Evolutionary conservation across 2,329 filamentous ascomycete genomes (phyloP).

Genomic region (Aspergillus thermomutatus): DNA sequence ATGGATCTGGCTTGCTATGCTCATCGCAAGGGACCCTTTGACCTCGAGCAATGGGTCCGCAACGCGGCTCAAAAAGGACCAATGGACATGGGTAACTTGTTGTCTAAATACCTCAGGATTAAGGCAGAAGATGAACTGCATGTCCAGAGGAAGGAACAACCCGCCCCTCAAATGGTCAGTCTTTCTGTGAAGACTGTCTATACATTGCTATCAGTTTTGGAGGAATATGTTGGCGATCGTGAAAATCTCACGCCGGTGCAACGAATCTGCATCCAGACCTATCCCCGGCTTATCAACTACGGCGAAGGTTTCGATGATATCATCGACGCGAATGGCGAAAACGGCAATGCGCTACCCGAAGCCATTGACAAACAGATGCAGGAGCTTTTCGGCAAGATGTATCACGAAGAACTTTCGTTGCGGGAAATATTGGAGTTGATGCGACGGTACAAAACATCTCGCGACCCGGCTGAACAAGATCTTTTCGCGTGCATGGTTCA

Average conservation of each 20-base stretch:
- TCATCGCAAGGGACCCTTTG: constrained; percentile 74
- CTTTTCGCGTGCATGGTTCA: constrained; percentile 99
- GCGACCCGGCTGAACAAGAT: constrained; percentile 81
- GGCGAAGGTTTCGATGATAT: constrained; percentile 89
- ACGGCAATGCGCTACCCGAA: constrained; percentile 74
- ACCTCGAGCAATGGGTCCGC: constrained; percentile 76
- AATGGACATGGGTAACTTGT: constrained; percentile 64
- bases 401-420: constrained; percentile 83
- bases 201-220: constrained; percentile 73
- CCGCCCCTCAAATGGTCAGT: constrained; percentile 65
- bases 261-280: constrained; percentile 83
- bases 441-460: constrained; percentile 82
- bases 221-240: constrained; percentile 59
- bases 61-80: constrained; percentile 63
- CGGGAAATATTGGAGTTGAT: constrained; percentile 81
- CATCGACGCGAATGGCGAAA: constrained; percentile 77
- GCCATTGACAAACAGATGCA: constrained; percentile 90
- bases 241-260: constrained; percentile 77
- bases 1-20: constrained; percentile 83
- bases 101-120: constrained; percentile 77
- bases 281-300: constrained; percentile 93
- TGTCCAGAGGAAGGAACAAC: constrained; percentile 67
- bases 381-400: constrained; percentile 97
- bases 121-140: constrained; percentile 79
- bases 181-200: constrained; percentile 83